A percentile compares a stretch with the other conserved stretches of the same genome.
Evolutionary conservation across 2,329 filamentous ascomycete species (phyloP).

Genomic region (Monascus ruber): DNA sequence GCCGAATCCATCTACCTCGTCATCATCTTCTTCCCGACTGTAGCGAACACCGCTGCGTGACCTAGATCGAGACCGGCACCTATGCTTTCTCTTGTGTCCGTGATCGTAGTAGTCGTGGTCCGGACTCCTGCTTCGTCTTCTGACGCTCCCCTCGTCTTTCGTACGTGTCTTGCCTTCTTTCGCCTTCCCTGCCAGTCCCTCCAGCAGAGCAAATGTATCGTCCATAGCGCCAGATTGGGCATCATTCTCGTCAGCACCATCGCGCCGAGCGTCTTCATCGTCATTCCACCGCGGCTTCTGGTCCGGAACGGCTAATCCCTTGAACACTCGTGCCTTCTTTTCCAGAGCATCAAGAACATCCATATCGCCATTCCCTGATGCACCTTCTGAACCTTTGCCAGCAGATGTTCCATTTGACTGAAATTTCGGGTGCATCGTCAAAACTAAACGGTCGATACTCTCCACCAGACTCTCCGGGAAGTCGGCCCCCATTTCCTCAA

Average conservation of each 20-base stretch:
- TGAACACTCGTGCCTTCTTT: constrained; percentile 80
- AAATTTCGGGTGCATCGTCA: constrained; percentile 83
- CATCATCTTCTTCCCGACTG: constrained; percentile 32
- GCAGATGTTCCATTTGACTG: constrained; percentile 43
- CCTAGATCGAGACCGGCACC: constrained; percentile 40
- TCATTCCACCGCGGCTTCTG: constrained; percentile 48
- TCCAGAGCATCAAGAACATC: constrained; percentile 40
- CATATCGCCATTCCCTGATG: constrained; percentile 32
- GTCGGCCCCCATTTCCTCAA: constrained; percentile 66
- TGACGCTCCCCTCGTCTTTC: constrained; percentile 27
- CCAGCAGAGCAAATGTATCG: constrained; percentile 85
- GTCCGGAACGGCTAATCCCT: constrained; percentile 77
- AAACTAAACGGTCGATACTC: constrained; percentile 78
- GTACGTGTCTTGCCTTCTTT: constrained; percentile 26
- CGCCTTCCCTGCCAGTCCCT: constrained; percentile 63
- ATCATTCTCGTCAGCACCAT: constrained; percentile 22
- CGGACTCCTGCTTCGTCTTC: constrained; percentile 46
- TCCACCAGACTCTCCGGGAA: constrained; percentile 81
- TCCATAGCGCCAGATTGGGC: constrained; percentile 60
- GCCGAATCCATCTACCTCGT: constrained; percentile 49
- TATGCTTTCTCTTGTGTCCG: constrained; percentile 32
- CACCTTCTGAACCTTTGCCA: constrained; percentile 20
- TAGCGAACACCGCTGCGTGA: constrained; percentile 34
- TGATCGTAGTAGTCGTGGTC: constrained; percentile 39
- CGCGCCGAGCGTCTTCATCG: constrained; percentile 30